Evolutionary conservation across 1,284 basidiomycete species (phyloP), one percentile per base, ranked within the genome.

Genomic region (Apiotrichum gamsii): DNA sequence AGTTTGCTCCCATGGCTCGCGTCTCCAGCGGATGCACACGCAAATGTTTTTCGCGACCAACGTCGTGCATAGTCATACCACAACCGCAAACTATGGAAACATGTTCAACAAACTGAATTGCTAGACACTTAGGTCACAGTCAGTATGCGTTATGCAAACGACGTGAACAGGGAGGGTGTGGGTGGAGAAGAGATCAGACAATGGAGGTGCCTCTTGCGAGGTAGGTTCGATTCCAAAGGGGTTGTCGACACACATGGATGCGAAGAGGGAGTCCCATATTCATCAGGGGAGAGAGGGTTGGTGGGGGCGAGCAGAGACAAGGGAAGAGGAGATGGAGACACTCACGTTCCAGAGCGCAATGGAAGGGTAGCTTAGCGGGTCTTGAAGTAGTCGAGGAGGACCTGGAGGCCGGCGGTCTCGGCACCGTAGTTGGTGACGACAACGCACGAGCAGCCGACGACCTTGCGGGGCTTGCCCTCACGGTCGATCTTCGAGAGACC

Each of bases 401-500:
- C 93, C 74, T 95, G 87, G 69, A 96, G 82, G 58, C 93, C 94
- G 78, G 94, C 87, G 67, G 84, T 86, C 80, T 97, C 94, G 62
- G 83, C 80, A 70, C 94, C 94, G 74, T 94, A 98, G 74, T 97
- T 90, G 80, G 90, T 95, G 69, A 98, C 93, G 61, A 97, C 94
- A 62, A 97, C 94, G 74, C 91, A 96, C 62, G 86, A 88, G 81
- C 89, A 93, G 54, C 87, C 87, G 57, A 94, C 90, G 70, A 97
- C 80, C 82, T 97, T 97, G 72, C 94, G 82, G 49, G 94, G 87
- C 79, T 96, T 97, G 66, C 94, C 94, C 79, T 98, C 94, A 67
- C 90, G 84, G 79, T 97, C 93, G 73, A 97, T 95, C 80, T 95
- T 95, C 84, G 93, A 96, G 58, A 98, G 83, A 74, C 94, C 94